phyloP scores from a whole-genome alignment of 2,329 filamentous ascomycete genomes.

The Elsinoe perseae region DNA sequence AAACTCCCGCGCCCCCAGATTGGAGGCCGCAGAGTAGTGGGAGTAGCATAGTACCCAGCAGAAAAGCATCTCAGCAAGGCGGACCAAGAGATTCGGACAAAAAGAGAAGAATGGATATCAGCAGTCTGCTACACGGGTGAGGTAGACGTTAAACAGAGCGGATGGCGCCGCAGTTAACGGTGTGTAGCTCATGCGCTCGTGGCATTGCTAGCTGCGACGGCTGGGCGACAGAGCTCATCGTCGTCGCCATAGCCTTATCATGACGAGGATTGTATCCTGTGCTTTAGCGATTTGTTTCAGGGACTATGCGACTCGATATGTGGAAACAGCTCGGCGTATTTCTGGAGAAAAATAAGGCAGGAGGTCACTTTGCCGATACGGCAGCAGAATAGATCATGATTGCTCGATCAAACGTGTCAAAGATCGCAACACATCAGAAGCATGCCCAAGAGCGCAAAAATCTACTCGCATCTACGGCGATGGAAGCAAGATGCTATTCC shows the following conservation, averaged over 20 bases:
- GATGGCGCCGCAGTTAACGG: not conserved
- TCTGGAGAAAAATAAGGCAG: not conserved
- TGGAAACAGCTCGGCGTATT: not conserved
- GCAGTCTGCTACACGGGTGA: constrained; percentile 7
- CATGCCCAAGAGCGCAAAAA: no score
- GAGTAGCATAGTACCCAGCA: not conserved
- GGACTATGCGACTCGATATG: not conserved
- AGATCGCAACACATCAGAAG: not conserved
- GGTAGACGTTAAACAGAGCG: not conserved
- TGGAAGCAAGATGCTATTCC: no score
- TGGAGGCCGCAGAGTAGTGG: constrained; percentile 1
- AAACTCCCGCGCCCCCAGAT: not conserved
- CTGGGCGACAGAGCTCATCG: not conserved
- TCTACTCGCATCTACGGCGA: no score
- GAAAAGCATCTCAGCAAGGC: constrained; percentile 2
- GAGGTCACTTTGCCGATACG: not conserved
- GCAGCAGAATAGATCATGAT: not conserved
- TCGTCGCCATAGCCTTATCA: not conserved
- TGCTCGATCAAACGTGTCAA: not conserved
- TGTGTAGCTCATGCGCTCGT: not conserved
- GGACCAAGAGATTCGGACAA: constrained; percentile 11
- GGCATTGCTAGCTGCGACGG: not conserved
- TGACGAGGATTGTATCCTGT: not conserved
- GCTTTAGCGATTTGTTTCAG: not conserved
- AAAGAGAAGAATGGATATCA: constrained; percentile 14